Percentiles rank a stretch among this genome's conserved stretches.
These are phyloP conservation scores for Bryum argenteum DNA, from an alignment of 225 moss, liverwort and hornwort species.

Conservation along the genomic window DNA sequence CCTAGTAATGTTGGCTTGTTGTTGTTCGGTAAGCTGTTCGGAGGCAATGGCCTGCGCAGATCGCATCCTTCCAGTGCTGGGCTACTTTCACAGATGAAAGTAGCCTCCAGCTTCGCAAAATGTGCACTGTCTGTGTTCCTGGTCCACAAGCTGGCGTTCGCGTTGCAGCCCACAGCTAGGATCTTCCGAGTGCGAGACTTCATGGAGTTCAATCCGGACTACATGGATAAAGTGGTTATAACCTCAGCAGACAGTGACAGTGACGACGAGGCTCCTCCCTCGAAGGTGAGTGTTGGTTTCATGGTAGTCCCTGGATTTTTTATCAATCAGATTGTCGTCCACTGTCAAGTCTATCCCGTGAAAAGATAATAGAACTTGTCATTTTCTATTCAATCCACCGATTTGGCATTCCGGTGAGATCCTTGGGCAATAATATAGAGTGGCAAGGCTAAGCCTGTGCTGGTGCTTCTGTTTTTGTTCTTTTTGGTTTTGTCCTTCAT, in stretches of 20 bases:
- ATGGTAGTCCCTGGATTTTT: slow-evolving; percentile 53
- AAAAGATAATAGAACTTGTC: slow-evolving; percentile 17
- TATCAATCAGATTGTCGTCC: slow-evolving; percentile 41
- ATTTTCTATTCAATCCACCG: background rate
- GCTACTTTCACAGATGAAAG: slow-evolving; percentile 22
- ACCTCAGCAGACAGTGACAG: slow-evolving; percentile 31
- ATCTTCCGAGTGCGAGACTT: slow-evolving; percentile 39
- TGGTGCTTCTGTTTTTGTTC: background rate
- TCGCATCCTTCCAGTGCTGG: background rate
- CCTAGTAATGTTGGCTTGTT: slow-evolving; percentile 27
- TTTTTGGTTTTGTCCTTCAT: too few species aligned
- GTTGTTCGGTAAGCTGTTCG: slow-evolving; percentile 32
- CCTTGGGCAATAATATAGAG: slow-evolving; percentile 13
- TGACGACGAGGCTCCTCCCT: slow-evolving; percentile 19
- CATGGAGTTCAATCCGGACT: slow-evolving; percentile 23
- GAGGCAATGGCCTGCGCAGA: slow-evolving; percentile 28
- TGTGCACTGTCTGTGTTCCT: slow-evolving; percentile 41
- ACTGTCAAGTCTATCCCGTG: slow-evolving; percentile 39
- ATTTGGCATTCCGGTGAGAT: slow-evolving; percentile 17
- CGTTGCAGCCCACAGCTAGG: slow-evolving; percentile 44
- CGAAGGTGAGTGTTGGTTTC: slow-evolving; percentile 43
- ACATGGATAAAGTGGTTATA: slow-evolving; percentile 43
- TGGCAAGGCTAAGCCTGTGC: background rate
- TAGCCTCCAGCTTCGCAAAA: slow-evolving; percentile 33
- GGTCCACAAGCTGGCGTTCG: slow-evolving; percentile 49